Base-by-base conservation (phyloP, 2,329 filamentous ascomycete species). In the Neonectria ditissima region DNA sequence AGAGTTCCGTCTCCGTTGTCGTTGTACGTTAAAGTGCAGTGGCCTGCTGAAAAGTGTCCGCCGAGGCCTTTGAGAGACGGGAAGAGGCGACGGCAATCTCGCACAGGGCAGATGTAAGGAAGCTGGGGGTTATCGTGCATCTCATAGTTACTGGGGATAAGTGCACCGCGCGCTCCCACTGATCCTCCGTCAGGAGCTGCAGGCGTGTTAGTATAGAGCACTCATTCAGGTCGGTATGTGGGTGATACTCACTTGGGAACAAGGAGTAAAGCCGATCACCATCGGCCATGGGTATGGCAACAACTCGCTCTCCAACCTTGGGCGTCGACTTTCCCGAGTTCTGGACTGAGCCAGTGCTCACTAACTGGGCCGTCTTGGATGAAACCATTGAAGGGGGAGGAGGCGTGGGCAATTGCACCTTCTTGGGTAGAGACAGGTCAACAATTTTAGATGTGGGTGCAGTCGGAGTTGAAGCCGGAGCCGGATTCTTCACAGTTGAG, bases 1-100 rank as follows among this genome's bases (percentile, higher is more conserved):
- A 82, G 54, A 0, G 80, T 82, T 3, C 80, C 80, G 10, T 82
- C 80, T 3, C 69, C 68, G 28, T 82, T 82, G 55, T 82, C 80
- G 28, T 82, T 81, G 48, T 80, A 73, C 9, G 56, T 77, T 58
- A 37, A 58, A 34, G 63, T 59, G 26, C 59, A 69, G 30, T 78
- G 76, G 0, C 56, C 65, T 10, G 69, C 72, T 24, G 56, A 47
- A 48, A 75, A 76, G 50, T 78, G 76, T 1, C 70, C 69, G 4
- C 67, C 68, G 5, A 78, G 63, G 3, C 69, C 52, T 2, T 48
- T 62, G 2, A 78, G 53, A 2, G 14, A 62, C 5, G 52, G 30
- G 20, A 80, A 76, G 5, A 77, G 39, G 2, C 59, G 66, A 8
- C 76, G 77, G 30, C 80, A 82, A 37, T 76, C 67, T 3, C 80